Base-by-base conservation (phyloP, 176 grass and related monocot species). In the Melocanna baccifera region DNA sequence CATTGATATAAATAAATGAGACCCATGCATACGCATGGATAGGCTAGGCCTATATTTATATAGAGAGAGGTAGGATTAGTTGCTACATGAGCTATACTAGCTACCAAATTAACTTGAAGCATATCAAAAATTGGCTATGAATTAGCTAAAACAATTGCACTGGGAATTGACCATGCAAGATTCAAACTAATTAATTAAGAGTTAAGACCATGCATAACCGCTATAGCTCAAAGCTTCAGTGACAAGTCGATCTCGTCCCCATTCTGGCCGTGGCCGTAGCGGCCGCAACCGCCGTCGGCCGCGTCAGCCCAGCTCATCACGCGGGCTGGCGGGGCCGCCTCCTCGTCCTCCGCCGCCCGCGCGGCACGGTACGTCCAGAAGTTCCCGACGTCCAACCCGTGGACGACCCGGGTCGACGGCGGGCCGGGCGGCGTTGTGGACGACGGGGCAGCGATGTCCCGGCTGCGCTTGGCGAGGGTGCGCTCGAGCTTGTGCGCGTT, bases 401-500 rank as follows among this genome's bases (percentile, higher is more conserved):
- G 6, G 6, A 19, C 70, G n/a, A 16, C 14, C 30, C 5, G 56
- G 29, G n/a, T 12, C 4, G n/a, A 5, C 53, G 46, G 10, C 30
- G 53, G 16, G 55, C 12, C 16, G 39, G 26, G 5, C 11, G 65
- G 3, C 19, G 77, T 28, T 32, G 69, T n/a, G 9, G 37, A 26
- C 13, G 37, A 15, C 11, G 70, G 19, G 8, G 41, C 23, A 15
- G 30, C 15, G 43, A 65, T 7, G 63, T 86, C 80, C 5, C 74
- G 71, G 87, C 86, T 92, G 80, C 87, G 83, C 89, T 90, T 95
- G 52, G 96, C 87, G 62, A 98, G 87, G 56, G 85, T 95, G 39
- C 96, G 91, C 89, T 98, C 96, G 42, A 91, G 96, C 88, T 95
- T 98, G 92, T 98, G 96, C 48, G 93, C 96, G 90, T 98, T 98